Evolutionary conservation across 257 asterid species (phyloP).

Genomic region (Nicotiana undulata): DNA sequence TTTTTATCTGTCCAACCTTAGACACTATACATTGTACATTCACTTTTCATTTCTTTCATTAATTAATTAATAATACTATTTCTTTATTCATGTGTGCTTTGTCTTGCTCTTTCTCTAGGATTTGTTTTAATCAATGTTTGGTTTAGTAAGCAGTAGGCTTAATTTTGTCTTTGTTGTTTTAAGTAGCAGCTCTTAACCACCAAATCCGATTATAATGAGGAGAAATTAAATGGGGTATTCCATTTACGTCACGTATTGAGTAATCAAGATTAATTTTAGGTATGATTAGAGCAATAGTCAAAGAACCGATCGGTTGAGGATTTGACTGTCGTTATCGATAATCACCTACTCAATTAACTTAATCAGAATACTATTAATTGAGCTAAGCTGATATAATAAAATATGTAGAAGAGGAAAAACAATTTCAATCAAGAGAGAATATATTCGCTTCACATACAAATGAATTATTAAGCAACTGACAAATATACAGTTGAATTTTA

Average conservation of each 20-base stretch:
- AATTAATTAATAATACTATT: not conserved
- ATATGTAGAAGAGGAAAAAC: not conserved
- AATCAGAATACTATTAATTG: not conserved
- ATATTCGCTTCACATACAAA: not conserved
- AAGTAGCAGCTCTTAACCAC: not conserved
- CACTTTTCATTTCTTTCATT: constrained; percentile 4
- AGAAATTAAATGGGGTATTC: constrained; percentile 8
- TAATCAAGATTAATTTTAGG: constrained; percentile 22
- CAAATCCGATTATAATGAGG: not conserved
- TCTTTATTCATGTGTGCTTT: constrained; percentile 1
- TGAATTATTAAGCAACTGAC: not conserved
- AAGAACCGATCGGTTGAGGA: constrained; percentile 6
- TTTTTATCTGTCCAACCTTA: not conserved
- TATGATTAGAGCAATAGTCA: constrained; percentile 35
- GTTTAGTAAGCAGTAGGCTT: not conserved
- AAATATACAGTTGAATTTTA: not conserved
- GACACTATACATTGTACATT: constrained; percentile 13
- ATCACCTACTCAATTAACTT: constrained; percentile 30
- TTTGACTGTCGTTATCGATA: constrained; percentile 65
- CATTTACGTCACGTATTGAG: constrained; percentile 19
- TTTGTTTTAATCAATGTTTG: not conserved
- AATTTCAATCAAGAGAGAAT: not conserved
- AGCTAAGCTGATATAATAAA: not conserved
- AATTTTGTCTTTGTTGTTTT: not conserved
- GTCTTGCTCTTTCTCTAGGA: not conserved